Evolutionary conservation across 495 filamentous ascomycete genomes (phyloP), one percentile per base, ranked within the genome.

Genomic region (Thozetella sp.): DNA sequence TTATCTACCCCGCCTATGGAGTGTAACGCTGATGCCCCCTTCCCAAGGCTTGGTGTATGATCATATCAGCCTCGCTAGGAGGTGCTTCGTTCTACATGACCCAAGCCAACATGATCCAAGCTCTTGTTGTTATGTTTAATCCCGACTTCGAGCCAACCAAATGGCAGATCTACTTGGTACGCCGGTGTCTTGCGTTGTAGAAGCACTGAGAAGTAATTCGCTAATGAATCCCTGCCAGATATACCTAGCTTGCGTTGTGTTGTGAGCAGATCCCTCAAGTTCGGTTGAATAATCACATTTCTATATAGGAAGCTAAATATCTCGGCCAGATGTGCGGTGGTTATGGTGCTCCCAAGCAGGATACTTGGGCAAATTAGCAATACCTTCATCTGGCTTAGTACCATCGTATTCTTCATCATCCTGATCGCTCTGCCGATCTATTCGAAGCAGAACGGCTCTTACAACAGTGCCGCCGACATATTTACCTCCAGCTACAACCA

Each of bases 21-120:
- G n/a, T n/a, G n/a, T n/a, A n/a, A n/a, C n/a, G n/a, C n/a, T n/a
- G n/a, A n/a, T n/a, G n/a, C n/a, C n/a, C n/a, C n/a, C 34, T 2
- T n/a, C 40, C 12, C 26, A n/a, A 55, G 53, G 53, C 53, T 12
- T 55, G 53, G 53, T 55, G 53, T 26, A 23, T 27, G 23, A 26
- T 55, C 26, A 55, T 55, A 26, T 27, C 53, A 17, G 53, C 26
- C 24, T 55, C 53, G 30, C 53, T 55, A 37, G 53, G 53, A 3
- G 53, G 53, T 27, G 53, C 53, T 23, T 55, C 53, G 9, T 55
- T 55, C 53, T 55, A 27, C 53, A 55, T 55, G 53, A 55, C 53
- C 24, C 53, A 55, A 40, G 53, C 53, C 13, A 26, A 55, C 40
- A 55, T 55, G 53, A 55, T 55, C 26, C 53, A 55, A 37, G 53